Percentiles rank a stretch among this genome's conserved stretches.
phyloP scores from a whole-genome alignment of 192 early-diverging fungal species.

The Entomortierella parvispora region DNA sequence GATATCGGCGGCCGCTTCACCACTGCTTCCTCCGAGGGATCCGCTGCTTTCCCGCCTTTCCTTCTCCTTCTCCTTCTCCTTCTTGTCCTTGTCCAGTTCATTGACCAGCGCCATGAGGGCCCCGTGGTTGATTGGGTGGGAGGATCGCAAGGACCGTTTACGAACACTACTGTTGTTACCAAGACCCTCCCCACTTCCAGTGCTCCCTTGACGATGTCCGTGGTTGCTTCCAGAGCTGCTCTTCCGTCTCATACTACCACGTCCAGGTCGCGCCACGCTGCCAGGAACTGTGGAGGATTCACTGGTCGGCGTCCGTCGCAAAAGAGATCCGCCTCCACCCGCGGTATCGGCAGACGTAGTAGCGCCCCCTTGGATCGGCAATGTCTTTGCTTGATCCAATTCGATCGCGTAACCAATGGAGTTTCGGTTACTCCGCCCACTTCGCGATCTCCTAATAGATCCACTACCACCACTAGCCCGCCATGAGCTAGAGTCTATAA shows the following conservation, averaged over 20 bases:
- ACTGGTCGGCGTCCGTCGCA: slow-evolving; percentile 4
- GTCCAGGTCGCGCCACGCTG: too few relatives aligned
- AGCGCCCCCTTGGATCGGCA: too few relatives aligned
- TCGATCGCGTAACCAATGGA: slow-evolving; percentile 33
- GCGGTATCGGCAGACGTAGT: background rate
- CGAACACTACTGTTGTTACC: slow-evolving; percentile 6
- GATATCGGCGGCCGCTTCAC: too few relatives aligned
- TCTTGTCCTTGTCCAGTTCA: slow-evolving; percentile 43
- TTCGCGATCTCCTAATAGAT: slow-evolving; percentile 6
- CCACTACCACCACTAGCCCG: background rate
- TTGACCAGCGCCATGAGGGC: slow-evolving; percentile 46
- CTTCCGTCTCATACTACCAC: slow-evolving; percentile 8
- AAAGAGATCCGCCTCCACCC: background rate
- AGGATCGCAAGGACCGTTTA: slow-evolving; percentile 38
- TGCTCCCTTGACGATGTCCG: slow-evolving; percentile 11
- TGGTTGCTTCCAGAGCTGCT: slow-evolving; percentile 12
- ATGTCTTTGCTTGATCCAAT: slow-evolving; percentile 12
- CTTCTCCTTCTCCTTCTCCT: slow-evolving; percentile 18
- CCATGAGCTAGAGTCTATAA: too few relatives aligned
- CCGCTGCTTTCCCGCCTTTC: too few relatives aligned
- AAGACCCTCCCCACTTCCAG: slow-evolving; percentile 5
- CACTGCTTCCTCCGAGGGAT: too few relatives aligned
- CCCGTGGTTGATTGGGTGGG: slow-evolving; percentile 34
- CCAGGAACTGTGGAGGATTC: background rate
- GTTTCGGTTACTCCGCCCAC: slow-evolving; percentile 2